Base-by-base conservation (phyloP, 2,329 filamentous ascomycete genomes). In the Fusarium odoratissimum region DNA sequence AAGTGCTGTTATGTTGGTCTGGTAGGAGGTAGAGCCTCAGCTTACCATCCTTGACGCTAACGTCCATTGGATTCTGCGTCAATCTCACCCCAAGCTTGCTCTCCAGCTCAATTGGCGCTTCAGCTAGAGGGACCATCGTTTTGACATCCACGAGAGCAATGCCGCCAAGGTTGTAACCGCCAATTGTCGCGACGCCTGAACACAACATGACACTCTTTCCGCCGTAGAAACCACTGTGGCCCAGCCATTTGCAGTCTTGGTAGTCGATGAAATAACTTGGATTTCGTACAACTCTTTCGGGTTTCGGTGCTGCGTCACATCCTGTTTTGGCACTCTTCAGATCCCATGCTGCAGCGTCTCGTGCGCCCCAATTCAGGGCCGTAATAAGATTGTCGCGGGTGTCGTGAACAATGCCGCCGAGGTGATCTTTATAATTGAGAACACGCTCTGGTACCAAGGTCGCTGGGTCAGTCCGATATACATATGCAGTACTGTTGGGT, bases 211-310 rank as follows among this genome's bases (percentile, higher is more conserved):
- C 76, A 19, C 82, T 79, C 41, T 80, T 79, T n/a, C 67, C 74
- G n/a, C 71, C 71, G 52, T 84, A 84, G 10, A 77, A 67, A 14
- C 73, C 66, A 19, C 81, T 80, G 69, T 81, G 82, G 8, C 85
- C 86, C 1, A 87, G 78, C 75, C 83, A 86, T 72, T 87, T 87
- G 78, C 85, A 87, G 79, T 87, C 86, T 75, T 87, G 85, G 72
- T 87, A 87, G 66, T 87, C 86, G 60, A 84, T 75, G 74, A 82
- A 87, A 71, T 84, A 81, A 40, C 79, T 82, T 1, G 84, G 84
- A 55, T 86, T 86, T 9, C 68, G 72, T 2, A 77, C 69, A 1
- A 74, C 64, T 4, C 25, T 60, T 2, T 66, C 46, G 4, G 80
- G 75, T 4, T 65, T 60, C 7, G 75, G 71, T 0, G 52, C 61